phyloP scores from a whole-genome alignment of 23 red algal species.

The Cyanidioschyzon merolae region DNA sequence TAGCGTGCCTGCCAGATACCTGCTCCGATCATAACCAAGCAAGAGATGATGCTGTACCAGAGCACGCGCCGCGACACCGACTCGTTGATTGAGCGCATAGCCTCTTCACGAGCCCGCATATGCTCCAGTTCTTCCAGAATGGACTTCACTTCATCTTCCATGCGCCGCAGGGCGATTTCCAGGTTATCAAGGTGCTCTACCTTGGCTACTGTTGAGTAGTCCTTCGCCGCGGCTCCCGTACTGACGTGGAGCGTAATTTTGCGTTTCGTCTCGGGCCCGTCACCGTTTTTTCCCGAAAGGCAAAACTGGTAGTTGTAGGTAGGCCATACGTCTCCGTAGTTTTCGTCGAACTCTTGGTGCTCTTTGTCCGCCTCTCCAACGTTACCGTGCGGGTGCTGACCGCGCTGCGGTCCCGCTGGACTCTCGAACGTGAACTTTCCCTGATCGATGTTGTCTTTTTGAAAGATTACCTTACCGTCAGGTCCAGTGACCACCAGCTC shows the following conservation, averaged over 20 bases:
- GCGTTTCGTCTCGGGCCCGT: slow-evolving; percentile 12
- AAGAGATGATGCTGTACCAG: slow-evolving; percentile 19
- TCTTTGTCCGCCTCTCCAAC: neutral
- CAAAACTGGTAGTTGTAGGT: slow-evolving; percentile 12
- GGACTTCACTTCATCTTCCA: slow-evolving; percentile 26
- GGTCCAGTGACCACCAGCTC: neutral
- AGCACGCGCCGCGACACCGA: slow-evolving; percentile 5
- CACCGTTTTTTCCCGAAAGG: neutral
- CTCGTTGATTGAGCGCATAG: slow-evolving; percentile 17
- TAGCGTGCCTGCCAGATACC: slow-evolving; percentile 14
- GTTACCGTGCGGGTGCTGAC: neutral
- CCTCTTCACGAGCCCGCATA: slow-evolving; percentile 18
- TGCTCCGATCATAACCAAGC: slow-evolving; percentile 10
- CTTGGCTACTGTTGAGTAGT: slow-evolving; percentile 31
- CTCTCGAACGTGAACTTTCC: slow-evolving; percentile 21
- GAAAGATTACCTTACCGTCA: neutral
- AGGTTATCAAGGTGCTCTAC: slow-evolving; percentile 26
- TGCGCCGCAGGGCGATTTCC: slow-evolving; percentile 24
- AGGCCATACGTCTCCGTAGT: slow-evolving; percentile 16
- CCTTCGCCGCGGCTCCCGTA: slow-evolving; percentile 18
- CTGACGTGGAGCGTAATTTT: slow-evolving; percentile 20
- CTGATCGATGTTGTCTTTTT: slow-evolving; percentile 19
- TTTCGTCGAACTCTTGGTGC: slow-evolving; percentile 1
- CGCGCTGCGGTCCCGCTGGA: neutral
- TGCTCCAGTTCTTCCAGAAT: slow-evolving; percentile 14